Base-by-base conservation (phyloP, 805 yeast species). In the Metschnikowia proteae region DNA sequence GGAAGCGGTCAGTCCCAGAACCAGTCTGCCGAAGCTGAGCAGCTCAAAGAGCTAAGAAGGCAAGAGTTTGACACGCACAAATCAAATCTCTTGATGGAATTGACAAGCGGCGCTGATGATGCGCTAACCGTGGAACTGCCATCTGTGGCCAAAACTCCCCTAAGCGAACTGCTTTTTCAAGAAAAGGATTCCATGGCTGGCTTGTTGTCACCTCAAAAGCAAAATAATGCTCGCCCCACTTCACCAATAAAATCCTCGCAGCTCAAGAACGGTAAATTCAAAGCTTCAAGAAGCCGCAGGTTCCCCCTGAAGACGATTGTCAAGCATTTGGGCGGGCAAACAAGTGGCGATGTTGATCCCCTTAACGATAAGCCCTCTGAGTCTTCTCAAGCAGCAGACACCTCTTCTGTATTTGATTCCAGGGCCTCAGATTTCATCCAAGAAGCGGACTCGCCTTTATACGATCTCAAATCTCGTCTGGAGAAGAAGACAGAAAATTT, bases 381-480 rank as follows among this genome's bases (percentile, higher is more conserved):
- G 30, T 27, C 40, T 10, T 28, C 11, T 6, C 44, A 36, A 34
- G 34, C 42, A 43, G 33, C 33, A 17, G 38, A 37, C 10, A n/a
- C 38, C 13, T 40, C 42, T n/a, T 44, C 40, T 4, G 28, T 49
- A 9, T 31, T 51, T 34, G 17, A 33, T 33, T 45, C 56, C 9
- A 62, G 57, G 39, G 67, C 68, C 9, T 75, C 71, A 2, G 50
- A 60, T 23, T 52, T 80, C 30, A 62, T 70, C 4, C 68, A 73
- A 52, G 78, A 76, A 29, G 73, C 77, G 0, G 79, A 82, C 9
- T 78, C 76, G 4, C 86, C 86, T 3, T 65, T 82, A 40, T 82
- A 80, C 50, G 70, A 79, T 22, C 61, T 80, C 32, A 45, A 52
- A 4, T 13, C 45, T 3, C 43, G 38, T 9, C 43, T 46, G 7